phyloP scores from a whole-genome alignment of 2,329 filamentous ascomycete species.

The Gaeumannomyces tritici region DNA sequence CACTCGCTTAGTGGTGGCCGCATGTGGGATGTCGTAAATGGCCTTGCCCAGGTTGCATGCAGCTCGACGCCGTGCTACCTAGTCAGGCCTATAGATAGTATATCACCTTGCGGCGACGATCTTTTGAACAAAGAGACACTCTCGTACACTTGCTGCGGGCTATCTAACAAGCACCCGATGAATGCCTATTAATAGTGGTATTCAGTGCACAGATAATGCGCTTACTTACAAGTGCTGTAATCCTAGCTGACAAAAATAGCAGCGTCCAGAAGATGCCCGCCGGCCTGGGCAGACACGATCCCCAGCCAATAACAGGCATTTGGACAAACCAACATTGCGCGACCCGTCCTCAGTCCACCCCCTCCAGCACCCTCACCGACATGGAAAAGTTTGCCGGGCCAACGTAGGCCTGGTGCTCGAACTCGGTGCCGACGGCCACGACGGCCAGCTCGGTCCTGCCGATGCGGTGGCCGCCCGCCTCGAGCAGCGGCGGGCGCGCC shows the following conservation, averaged over 20 bases:
- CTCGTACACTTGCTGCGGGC: too few species aligned
- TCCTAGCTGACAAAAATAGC: not conserved
- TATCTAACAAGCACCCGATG: not conserved
- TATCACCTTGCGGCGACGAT: not conserved
- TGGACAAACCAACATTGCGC: not conserved
- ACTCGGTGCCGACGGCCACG: not conserved
- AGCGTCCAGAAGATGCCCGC: not conserved
- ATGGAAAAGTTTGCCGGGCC: not conserved
- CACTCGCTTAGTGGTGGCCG: too few species aligned
- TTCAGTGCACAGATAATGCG: not conserved
- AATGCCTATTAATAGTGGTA: not conserved
- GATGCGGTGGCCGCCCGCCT: not conserved
- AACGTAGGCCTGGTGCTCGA: not conserved
- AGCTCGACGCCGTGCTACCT: too few species aligned
- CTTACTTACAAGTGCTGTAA: too few species aligned
- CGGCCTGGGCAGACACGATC: too few species aligned
- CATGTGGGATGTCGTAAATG: too few species aligned
- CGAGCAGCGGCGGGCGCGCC: not conserved
- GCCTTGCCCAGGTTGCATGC: too few species aligned
- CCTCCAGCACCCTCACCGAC: not conserved
- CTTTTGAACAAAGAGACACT: not conserved
- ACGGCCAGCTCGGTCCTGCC: not conserved
- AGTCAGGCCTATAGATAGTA: not conserved
- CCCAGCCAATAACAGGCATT: not conserved
- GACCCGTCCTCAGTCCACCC: not conserved